phyloP scores from a whole-genome alignment of 2,329 filamentous ascomycete genomes.

The Aspergillus sp. region DNA sequence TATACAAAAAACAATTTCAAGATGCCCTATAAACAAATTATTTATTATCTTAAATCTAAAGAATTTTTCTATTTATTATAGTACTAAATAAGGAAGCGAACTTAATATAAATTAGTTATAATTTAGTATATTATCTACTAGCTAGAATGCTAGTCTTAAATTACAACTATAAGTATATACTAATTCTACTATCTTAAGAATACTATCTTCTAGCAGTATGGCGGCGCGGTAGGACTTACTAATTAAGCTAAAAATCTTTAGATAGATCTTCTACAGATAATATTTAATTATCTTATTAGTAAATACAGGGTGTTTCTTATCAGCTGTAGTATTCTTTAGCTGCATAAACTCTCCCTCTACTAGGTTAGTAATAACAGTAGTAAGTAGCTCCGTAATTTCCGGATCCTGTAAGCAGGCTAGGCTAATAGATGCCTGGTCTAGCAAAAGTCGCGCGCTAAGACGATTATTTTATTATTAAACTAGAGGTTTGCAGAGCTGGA shows the following conservation, averaged over 20 bases:
- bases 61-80: not conserved
- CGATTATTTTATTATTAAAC: slow-evolving; percentile 99
- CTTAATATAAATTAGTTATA: slow-evolving; percentile 63
- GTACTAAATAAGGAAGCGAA: too few species aligned
- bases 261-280: slow-evolving; percentile 96
- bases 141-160: slow-evolving; percentile 88
- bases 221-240: slow-evolving; percentile 92
- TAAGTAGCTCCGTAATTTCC: slow-evolving; percentile 90
- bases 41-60: not conserved
- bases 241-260: slow-evolving; percentile 93
- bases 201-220: slow-evolving; percentile 76
- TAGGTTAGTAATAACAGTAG: slow-evolving; percentile 94
- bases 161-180: slow-evolving; percentile 93
- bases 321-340: slow-evolving; percentile 88
- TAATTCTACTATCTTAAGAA: slow-evolving; percentile 77
- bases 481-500: slow-evolving; percentile 86
- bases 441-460: slow-evolving; percentile 95
- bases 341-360: slow-evolving; percentile 99
- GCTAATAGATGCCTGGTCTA: slow-evolving; percentile 89
- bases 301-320: slow-evolving; percentile 80
- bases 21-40: not conserved
- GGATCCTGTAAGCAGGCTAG: slow-evolving; percentile 85
- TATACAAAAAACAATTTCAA: not conserved
- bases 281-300: slow-evolving; percentile 87
- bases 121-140: slow-evolving; percentile 97